These are phyloP conservation scores for Russula olivacea DNA, from an alignment of 768 basidiomycete genomes.

Conservation along the genomic window DNA sequence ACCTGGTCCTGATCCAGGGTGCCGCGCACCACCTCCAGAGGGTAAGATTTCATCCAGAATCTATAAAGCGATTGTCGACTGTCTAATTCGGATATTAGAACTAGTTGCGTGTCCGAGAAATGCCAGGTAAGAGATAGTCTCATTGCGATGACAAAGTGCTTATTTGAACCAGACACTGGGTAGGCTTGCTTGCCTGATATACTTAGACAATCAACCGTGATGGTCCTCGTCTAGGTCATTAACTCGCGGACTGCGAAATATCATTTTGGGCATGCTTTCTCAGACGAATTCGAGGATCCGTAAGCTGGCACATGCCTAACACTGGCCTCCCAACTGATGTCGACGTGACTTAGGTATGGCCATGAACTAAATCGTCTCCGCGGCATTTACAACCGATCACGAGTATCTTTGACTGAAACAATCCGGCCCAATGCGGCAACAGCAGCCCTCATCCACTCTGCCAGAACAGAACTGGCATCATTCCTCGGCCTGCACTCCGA, in stretches of 20 bases:
- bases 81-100: slow-evolving; percentile 36
- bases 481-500: slow-evolving; percentile 26
- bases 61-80: slow-evolving; percentile 1
- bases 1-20: slow-evolving; percentile 61
- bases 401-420: slow-evolving; percentile 43
- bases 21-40: slow-evolving; percentile 54
- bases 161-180: slow-evolving; percentile 51
- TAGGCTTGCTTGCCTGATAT: slow-evolving; percentile 28
- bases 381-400: slow-evolving; percentile 46
- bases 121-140: slow-evolving; percentile 44
- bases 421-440: slow-evolving; percentile 50
- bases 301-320: slow-evolving; percentile 33
- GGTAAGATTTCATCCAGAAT: slow-evolving; percentile 35
- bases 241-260: slow-evolving; percentile 60
- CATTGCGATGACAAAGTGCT: slow-evolving; percentile 17
- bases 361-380: slow-evolving; percentile 50
- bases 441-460: slow-evolving; percentile 42
- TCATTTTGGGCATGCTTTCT: slow-evolving; percentile 53
- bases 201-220: background rate
- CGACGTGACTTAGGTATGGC: slow-evolving; percentile 39
- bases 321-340: background rate
- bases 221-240: slow-evolving; percentile 40
- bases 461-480: slow-evolving; percentile 42
- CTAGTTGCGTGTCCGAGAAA: slow-evolving; percentile 66
- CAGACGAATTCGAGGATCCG: slow-evolving; percentile 57